Conservation (phyloP, 805 yeast genomes). For the Saccharomycopsis sp. region DNA sequence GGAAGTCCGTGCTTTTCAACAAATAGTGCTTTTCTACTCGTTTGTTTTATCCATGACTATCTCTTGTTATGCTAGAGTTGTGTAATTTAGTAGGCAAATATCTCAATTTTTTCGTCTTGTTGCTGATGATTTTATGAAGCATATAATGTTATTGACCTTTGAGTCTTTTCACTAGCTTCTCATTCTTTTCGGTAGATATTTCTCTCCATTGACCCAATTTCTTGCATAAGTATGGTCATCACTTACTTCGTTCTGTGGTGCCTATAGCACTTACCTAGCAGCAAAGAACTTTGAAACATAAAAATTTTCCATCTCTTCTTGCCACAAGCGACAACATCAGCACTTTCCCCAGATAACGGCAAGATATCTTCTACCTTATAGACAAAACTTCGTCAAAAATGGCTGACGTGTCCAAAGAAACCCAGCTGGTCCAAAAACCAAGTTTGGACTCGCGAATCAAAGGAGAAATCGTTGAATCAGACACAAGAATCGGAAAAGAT, state of each 20-base stretch:
- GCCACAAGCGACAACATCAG: neutral
- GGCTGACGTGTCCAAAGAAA: neutral
- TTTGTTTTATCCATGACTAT: neutral
- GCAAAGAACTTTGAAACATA: neutral
- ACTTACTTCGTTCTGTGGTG: neutral
- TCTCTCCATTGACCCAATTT: too few species aligned
- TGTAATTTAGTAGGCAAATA: too few species aligned
- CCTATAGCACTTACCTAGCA: neutral
- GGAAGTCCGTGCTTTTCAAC: neutral
- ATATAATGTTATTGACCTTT: too few species aligned
- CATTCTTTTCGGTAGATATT: too few species aligned
- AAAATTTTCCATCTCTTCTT: neutral
- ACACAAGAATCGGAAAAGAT: constrained; percentile 71
- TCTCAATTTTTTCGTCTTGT: too few species aligned
- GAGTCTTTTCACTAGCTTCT: too few species aligned
- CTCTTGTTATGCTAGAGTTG: too few species aligned
- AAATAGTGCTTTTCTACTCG: too few species aligned
- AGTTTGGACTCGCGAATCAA: constrained; percentile 16
- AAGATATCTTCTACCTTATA: too few species aligned
- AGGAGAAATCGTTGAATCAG: constrained; percentile 22
- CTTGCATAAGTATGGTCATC: too few species aligned
- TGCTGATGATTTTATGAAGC: too few species aligned
- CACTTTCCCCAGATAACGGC: neutral
- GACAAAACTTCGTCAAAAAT: neutral
- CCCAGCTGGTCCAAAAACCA: constrained; percentile 8